Evolutionary conservation across 2,329 filamentous ascomycete genomes (phyloP).

Genomic region (Claviceps monticola): DNA sequence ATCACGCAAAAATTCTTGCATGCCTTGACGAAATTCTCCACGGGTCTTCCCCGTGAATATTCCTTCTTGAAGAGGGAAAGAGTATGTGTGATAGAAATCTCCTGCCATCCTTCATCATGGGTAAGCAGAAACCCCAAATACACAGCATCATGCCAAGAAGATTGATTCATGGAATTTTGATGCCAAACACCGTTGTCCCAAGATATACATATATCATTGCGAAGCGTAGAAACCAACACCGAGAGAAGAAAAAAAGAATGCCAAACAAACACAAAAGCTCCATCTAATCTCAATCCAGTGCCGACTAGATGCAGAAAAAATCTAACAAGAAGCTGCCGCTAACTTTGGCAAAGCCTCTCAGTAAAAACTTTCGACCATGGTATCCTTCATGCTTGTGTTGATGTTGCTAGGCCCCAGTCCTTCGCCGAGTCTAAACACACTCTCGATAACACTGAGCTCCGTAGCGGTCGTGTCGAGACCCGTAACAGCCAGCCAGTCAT

Average conservation of each 20-base stretch:
- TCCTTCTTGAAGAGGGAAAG: too few relatives aligned
- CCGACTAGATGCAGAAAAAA: constrained; percentile 8
- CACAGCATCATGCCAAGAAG: background rate
- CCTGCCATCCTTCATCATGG: constrained; percentile 1
- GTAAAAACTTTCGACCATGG: constrained; percentile 98
- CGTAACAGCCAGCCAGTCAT: constrained; percentile 93
- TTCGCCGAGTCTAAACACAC: constrained; percentile 88
- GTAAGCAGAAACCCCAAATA: background rate
- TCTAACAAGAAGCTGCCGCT: background rate
- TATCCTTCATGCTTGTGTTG: constrained; percentile 82
- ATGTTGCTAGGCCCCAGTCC: constrained; percentile 65
- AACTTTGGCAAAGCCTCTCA: constrained; percentile 25
- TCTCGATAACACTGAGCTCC: constrained; percentile 91
- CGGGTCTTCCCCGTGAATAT: background rate
- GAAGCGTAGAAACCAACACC: background rate
- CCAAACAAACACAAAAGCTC: background rate
- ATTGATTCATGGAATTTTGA: background rate
- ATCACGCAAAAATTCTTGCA: background rate
- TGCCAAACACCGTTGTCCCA: constrained; percentile 7
- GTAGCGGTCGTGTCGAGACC: constrained; percentile 94
- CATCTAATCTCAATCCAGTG: background rate
- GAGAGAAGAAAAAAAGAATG: background rate
- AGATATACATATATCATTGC: background rate
- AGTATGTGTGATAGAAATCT: background rate
- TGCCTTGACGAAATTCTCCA: background rate